Evolutionary conservation across 306 rosid genomes (phyloP).

Genomic region (Cucurbita maxima): DNA sequence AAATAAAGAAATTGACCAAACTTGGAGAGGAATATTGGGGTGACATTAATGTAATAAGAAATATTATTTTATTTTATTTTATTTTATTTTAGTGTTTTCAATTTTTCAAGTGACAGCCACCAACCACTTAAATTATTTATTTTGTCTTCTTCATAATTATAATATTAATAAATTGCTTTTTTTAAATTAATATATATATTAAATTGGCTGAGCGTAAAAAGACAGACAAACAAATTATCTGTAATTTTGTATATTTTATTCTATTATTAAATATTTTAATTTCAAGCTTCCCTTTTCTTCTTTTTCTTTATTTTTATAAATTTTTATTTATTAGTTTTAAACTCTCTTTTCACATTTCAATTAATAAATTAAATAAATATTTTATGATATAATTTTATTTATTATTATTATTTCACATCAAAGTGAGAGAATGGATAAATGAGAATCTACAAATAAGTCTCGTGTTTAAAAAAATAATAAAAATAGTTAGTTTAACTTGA

Average conservation of each 20-base stretch:
- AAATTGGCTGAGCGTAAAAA: background rate
- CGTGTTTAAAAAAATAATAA: too few relatives aligned
- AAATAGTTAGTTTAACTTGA: too few relatives aligned
- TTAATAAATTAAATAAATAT: too few relatives aligned
- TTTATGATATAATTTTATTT: too few relatives aligned
- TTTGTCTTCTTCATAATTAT: background rate
- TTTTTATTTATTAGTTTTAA: background rate
- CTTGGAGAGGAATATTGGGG: background rate
- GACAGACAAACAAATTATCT: background rate
- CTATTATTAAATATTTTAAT: background rate
- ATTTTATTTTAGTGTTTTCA: conserved; percentile 3
- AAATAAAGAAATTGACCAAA: background rate
- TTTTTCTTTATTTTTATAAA: background rate
- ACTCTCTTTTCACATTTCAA: background rate
- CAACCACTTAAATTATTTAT: conserved; percentile 2
- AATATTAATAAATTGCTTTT: background rate
- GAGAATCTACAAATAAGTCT: too few relatives aligned
- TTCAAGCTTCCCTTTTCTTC: background rate
- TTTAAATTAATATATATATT: background rate
- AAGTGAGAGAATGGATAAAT: too few relatives aligned
- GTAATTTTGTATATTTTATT: background rate
- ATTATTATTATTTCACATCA: too few relatives aligned
- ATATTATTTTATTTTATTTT: too few relatives aligned
- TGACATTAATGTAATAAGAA: background rate
- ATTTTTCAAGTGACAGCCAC: background rate